A percentile compares a stretch with the other conserved stretches of the same genome.
Conservation (phyloP, 129 eudicot genomes). For the Pseudognaphalium luteoalbum region DNA sequence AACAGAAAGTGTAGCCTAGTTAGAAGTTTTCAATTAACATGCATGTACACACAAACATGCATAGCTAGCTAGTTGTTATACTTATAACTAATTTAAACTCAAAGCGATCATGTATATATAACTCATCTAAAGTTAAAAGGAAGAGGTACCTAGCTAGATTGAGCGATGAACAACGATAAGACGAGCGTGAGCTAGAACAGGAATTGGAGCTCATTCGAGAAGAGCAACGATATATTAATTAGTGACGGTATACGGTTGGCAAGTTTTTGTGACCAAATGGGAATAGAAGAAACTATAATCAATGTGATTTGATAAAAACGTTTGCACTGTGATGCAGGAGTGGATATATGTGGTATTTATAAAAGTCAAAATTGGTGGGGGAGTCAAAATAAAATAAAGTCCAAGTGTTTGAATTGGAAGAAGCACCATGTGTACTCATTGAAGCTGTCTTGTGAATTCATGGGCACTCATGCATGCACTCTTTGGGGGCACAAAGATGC, state of each 20-base stretch:
- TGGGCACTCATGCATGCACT: conserved; percentile 40
- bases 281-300: conserved; percentile 11
- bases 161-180: conserved; percentile 1
- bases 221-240: neutral
- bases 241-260: no score
- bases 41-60: neutral
- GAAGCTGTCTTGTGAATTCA: conserved; percentile 36
- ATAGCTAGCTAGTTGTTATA: neutral
- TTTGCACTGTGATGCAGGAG: conserved; percentile 18
- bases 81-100: neutral
- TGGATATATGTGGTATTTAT: conserved; percentile 10
- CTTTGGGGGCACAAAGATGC: conserved; percentile 40
- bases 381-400: conserved; percentile 31
- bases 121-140: neutral
- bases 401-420: conserved; percentile 23
- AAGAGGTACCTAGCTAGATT: conserved; percentile 1
- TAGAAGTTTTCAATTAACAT: neutral
- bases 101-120: neutral
- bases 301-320: conserved; percentile 20
- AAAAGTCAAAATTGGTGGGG: conserved; percentile 39
- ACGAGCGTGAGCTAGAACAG: neutral
- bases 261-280: conserved; percentile 19
- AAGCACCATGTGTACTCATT: conserved; percentile 41
- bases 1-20: neutral
- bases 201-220: neutral